Evolutionary conservation across 495 filamentous ascomycete species (phyloP).

Genomic region (Neurospora africana): DNA sequence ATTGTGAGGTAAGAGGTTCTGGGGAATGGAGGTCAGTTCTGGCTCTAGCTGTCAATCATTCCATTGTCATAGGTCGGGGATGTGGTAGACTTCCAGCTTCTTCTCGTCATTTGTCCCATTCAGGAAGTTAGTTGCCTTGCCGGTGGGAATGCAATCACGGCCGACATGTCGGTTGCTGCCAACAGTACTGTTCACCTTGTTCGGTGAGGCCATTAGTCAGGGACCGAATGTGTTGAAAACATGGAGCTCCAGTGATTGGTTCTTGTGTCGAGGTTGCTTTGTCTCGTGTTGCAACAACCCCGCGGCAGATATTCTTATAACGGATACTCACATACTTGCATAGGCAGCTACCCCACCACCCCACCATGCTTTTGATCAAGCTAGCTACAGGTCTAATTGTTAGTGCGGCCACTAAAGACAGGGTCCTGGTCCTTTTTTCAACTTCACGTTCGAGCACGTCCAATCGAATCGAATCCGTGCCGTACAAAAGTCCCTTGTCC

Average conservation of each 20-base stretch:
- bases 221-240: background rate
- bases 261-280: background rate
- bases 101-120: background rate
- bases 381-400: background rate
- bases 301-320: background rate
- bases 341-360: background rate
- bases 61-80: background rate
- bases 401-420: background rate
- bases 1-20: background rate
- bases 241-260: background rate
- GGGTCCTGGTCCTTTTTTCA: background rate
- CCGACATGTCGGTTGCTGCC: background rate
- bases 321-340: background rate
- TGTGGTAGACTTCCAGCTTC: background rate
- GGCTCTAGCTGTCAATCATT: background rate
- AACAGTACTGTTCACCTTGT: background rate
- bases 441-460: background rate
- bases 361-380: background rate
- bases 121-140: background rate
- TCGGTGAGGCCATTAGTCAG: background rate
- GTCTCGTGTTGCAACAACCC: background rate
- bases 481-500: background rate
- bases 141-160: background rate
- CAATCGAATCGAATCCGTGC: background rate
- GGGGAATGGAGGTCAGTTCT: background rate